Evolutionary conservation across 1,284 basidiomycete species (phyloP).

Genomic region (Spongispora temasekensis): DNA sequence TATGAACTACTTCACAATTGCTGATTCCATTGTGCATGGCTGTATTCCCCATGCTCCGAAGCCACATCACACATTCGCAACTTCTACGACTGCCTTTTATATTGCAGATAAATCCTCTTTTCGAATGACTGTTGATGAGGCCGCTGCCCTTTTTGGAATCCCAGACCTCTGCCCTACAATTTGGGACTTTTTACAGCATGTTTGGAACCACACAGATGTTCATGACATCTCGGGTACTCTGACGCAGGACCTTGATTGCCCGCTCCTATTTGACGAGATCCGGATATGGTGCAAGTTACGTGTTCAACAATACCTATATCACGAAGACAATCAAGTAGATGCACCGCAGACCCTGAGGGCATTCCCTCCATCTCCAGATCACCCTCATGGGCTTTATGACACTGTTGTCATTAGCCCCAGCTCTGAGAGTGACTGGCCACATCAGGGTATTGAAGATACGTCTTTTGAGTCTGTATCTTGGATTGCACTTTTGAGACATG

Average conservation of each 20-base stretch:
- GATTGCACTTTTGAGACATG: background rate
- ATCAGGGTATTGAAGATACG: background rate
- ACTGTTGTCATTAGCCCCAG: background rate
- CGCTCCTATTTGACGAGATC: background rate
- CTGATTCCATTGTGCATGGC: background rate
- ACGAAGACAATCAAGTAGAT: background rate
- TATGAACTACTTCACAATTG: background rate
- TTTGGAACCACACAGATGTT: background rate
- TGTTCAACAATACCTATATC: background rate
- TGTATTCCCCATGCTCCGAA: background rate
- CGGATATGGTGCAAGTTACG: background rate
- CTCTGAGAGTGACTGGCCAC: background rate
- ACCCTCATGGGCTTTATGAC: background rate
- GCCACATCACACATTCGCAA: background rate
- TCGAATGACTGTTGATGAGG: background rate
- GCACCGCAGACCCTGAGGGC: background rate
- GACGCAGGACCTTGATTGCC: background rate
- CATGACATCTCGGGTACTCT: background rate
- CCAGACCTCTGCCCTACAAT: background rate
- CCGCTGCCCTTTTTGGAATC: background rate
- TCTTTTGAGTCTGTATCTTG: background rate
- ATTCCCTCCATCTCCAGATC: background rate
- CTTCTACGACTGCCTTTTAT: background rate
- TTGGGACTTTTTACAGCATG: background rate
- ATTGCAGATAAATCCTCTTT: background rate